Evolutionary conservation across 352 stramenopile genomes (phyloP).

Genomic region (Phytophthora hybrid): DNA sequence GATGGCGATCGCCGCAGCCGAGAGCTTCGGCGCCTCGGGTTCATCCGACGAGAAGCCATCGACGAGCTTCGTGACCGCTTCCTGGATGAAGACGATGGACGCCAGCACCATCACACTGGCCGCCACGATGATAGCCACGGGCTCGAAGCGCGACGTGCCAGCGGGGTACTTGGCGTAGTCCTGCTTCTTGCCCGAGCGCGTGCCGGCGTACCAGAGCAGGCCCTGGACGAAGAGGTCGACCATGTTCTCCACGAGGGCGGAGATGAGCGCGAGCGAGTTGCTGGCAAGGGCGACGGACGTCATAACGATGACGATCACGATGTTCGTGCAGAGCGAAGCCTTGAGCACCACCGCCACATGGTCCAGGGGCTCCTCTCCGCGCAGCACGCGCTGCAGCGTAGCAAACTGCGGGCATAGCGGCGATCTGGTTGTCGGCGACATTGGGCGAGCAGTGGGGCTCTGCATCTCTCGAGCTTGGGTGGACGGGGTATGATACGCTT

Average conservation of each 20-base stretch:
- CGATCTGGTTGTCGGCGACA: too few species aligned
- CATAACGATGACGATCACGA: constrained; percentile 76
- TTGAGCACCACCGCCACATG: constrained; percentile 66
- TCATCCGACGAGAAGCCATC: constrained; percentile 55
- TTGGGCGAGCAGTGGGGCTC: constrained; percentile 21
- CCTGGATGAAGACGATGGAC: constrained; percentile 84
- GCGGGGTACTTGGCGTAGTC: constrained; percentile 93
- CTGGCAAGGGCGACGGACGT: constrained; percentile 76
- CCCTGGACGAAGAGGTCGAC: constrained; percentile 94
- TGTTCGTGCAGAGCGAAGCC: constrained; percentile 67
- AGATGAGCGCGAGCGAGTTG: constrained; percentile 91
- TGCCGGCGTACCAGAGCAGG: constrained; percentile 91
- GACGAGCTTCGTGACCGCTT: constrained; percentile 58
- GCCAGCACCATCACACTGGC: constrained; percentile 93
- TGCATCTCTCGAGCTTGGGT: constrained; percentile 23
- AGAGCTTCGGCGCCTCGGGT: constrained; percentile 89
- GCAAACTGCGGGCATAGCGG: constrained; percentile 13
- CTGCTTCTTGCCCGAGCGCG: constrained; percentile 74
- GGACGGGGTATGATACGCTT: background rate
- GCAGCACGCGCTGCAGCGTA: constrained; percentile 20
- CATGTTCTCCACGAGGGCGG: constrained; percentile 92
- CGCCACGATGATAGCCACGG: constrained; percentile 93
- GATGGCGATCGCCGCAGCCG: constrained; percentile 86
- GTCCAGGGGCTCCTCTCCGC: constrained; percentile 54
- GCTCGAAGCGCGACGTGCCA: constrained; percentile 92